These are phyloP conservation scores for Aspergillus fijiensis DNA, from an alignment of 2,329 filamentous ascomycete genomes.

Conservation along the genomic window DNA sequence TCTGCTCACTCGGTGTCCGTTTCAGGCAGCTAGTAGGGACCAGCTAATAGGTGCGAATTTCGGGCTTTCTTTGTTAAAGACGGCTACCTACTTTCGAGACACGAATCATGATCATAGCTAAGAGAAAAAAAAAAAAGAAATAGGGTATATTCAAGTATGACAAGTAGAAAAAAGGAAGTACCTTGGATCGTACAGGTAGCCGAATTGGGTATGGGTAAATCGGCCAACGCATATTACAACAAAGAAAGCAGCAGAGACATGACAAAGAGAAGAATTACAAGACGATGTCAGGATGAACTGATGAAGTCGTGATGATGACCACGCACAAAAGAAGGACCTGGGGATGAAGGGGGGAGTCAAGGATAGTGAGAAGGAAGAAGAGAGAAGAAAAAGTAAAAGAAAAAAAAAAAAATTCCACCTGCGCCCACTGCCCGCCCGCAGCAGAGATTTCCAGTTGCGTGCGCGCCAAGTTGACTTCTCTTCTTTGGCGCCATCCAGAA, in stretches of 20 bases:
- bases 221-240: conserved; percentile 10
- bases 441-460: conserved; percentile 8
- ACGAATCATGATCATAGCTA: neutral
- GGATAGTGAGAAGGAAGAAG: conserved; percentile 3
- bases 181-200: neutral
- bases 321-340: neutral
- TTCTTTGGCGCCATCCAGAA: neutral
- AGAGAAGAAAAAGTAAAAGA: neutral
- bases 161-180: neutral
- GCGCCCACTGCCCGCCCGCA: conserved; percentile 7
- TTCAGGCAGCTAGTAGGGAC: too few relatives aligned
- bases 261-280: neutral
- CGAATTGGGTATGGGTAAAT: conserved; percentile 10
- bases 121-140: neutral
- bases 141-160: neutral
- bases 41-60: too few relatives aligned
- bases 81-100: neutral
- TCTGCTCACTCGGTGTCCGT: too few relatives aligned
- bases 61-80: neutral
- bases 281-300: neutral
- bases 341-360: neutral
- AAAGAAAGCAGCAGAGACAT: conserved; percentile 4
- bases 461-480: neutral
- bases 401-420: conserved; percentile 4
- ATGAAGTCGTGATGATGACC: neutral